Evolutionary conservation across 2,329 filamentous ascomycete genomes (phyloP).

Genomic region (Fonsecaea pedrosoi): DNA sequence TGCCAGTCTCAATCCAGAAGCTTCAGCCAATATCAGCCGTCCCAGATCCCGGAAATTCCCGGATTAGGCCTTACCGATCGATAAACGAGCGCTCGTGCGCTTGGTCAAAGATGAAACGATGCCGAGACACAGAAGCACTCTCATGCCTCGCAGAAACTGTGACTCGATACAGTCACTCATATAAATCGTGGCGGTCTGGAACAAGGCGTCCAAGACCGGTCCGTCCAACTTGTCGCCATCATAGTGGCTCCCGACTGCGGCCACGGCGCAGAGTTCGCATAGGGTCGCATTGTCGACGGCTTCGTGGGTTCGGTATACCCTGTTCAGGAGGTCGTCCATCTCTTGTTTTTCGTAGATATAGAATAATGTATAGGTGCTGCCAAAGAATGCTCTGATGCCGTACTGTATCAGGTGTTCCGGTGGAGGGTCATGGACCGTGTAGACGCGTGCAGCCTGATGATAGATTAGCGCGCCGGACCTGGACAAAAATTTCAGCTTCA

Average conservation of each 20-base stretch:
- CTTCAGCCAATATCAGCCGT: slow-evolving; percentile 10
- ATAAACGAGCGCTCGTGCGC: slow-evolving; percentile 20
- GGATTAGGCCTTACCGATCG: slow-evolving; percentile 12
- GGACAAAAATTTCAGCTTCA: not conserved
- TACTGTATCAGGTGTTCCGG: slow-evolving; percentile 17
- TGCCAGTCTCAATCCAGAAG: slow-evolving; percentile 21
- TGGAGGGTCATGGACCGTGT: slow-evolving; percentile 16
- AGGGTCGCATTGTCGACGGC: slow-evolving; percentile 23
- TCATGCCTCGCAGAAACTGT: slow-evolving; percentile 25
- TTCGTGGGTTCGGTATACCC: slow-evolving; percentile 20
- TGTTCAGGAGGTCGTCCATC: slow-evolving; percentile 15
- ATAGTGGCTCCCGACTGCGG: slow-evolving; percentile 25
- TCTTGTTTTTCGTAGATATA: slow-evolving; percentile 25
- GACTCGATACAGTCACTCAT: slow-evolving; percentile 27
- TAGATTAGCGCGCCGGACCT: not conserved
- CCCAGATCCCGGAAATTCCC: not conserved
- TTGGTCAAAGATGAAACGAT: slow-evolving; percentile 28
- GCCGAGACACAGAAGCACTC: slow-evolving; percentile 23
- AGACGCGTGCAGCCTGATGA: slow-evolving; percentile 16
- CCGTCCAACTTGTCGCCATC: slow-evolving; percentile 17
- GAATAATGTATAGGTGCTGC: slow-evolving; percentile 23
- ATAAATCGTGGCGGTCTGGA: slow-evolving; percentile 21
- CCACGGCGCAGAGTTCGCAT: slow-evolving; percentile 26
- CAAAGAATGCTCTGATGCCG: slow-evolving; percentile 21
- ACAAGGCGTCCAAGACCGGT: slow-evolving; percentile 18